Base-by-base conservation (phyloP, 1,139 yeast genomes). In the Dujonia santamariae region DNA sequence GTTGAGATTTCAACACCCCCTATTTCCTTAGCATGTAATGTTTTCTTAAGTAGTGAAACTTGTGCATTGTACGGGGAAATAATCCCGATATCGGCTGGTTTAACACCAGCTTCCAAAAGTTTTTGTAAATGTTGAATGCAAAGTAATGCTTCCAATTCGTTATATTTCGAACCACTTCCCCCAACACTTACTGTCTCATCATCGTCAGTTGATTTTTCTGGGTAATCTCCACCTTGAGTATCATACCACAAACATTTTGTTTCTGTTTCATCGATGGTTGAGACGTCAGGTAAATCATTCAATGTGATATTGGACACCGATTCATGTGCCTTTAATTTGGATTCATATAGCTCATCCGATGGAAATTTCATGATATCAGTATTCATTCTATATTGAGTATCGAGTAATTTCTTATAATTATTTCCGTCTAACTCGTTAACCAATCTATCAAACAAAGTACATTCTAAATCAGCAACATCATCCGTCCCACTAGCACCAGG, bases 51-150 rank as follows among this genome's bases (percentile, higher is more conserved):
- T 13, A 74, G 48, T 0, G 82, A 59, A 1, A 87, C 95, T 54
- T 90, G 97, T 0, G 96, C 96, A 47, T 77, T 81, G 54, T 90
- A 90, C 0, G 97, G 97, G 0, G 96, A 78, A 28, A 90, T 87
- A 0, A 90, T 63, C 11, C 97, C 97, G 41, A 90, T 85, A 35
- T 69, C 69, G 4, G 61, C 58, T 26, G 70, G 67, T 2, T 48
- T 36, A 0, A 81, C 74, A 3, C 83, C 81, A 3, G 64, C 49
- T 0, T 48, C 50, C 1, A 80, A 37, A 26, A 90, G 61, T 18
- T 62, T 53, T 11, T 57, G 51, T 7, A 85, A 63, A 48, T 90
- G 92, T 24, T 69, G 56, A 29, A 63, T 48, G 0, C 79, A 92
- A 21, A 87, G 53, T 30, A 64, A 55, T 0, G 79, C 79, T 53